Evolutionary conservation across 345 rosid genomes (phyloP), one percentile per base, ranked within the genome.

Genomic region (Populus pruinosa): DNA sequence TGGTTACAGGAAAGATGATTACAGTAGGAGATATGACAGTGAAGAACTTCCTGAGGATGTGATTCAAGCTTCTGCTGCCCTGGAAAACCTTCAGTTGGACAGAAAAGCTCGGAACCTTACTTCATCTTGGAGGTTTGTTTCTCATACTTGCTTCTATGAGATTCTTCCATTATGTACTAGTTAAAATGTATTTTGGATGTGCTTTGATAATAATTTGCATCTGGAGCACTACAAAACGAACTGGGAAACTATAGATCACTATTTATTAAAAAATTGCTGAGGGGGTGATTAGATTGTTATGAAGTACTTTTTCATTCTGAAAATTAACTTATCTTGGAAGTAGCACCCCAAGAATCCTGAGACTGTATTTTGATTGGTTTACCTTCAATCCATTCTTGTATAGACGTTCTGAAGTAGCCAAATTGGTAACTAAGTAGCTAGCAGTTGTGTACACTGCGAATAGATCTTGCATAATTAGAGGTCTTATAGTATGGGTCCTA

Each of bases 71-170:
- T 91, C 98, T 56, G 65, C 96, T 65, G 96, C 97, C 5, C 67
- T 93, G 55, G 98, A 95, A 84, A 93, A 92, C 86, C 99, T 95
- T 84, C 97, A 93, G 82, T 85, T 96, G 80, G 98, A 95, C 87
- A 86, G 97, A 83, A 95, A 95, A 85, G 91, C 98, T 65, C 77
- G 92, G 56, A 96, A 93, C 84, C 84, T 96, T 70, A 89, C 97
- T 23, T 74, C 97, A 27, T 93, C 99, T 8, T 93, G 97, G 99
- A 91, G 97, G 99, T 92, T 71, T 72, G 91, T 83, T 75, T 49
- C 75, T 77, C 50, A 71, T 72, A 55, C 66, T 35, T 53, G 17
- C 50, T 18, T 39, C 55, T 55, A 44, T 2, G 1, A 14, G 43
- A 43, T 49, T 25, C 63, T 49, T 65, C 16, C 4, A 17, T 69